Evolutionary conservation across 805 yeast genomes (phyloP), one percentile per base, ranked within the genome.

Genomic region (Ogataea trehalophila): DNA sequence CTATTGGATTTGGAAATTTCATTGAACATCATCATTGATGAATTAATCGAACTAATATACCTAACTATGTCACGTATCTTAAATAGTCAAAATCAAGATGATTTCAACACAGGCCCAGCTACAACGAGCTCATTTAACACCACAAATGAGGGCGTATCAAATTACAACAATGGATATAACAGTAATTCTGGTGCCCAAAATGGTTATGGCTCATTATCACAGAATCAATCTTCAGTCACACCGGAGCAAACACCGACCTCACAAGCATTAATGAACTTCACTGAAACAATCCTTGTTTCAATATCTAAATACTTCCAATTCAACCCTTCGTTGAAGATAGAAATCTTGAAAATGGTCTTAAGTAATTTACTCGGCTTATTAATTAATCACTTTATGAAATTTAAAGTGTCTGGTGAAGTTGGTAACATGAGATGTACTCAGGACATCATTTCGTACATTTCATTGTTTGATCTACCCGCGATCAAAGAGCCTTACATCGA

Each of bases 401-500:
- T 80, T 61, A 80, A 79, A 37, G 87, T 91, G 53, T 26, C 31
- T 26, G 86, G 80, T 56, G 81, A 89, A 1, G 79, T 82, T 6
- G 98, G 97, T 45, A 96, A 96, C 31, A 74, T 84, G 50, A 79
- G 85, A 14, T 76, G 88, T 14, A 87, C 95, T 0, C 86, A 84
- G 57, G 97, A 91, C 66, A 81, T 87, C 7, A 85, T 86, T 36
- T 78, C 86, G 41, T 87, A 84, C 59, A 92, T 88, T 7, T 59
- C 65, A 11, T 47, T 60, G 5, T 60, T 64, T 33, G 63, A 59
- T 26, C 11, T 26, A 26, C 31, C 31, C 9, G 31, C 31, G 13
- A 26, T 26, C 13, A 26, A 26, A 9, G 31, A 26, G 13, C 31
- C 31, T 26, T 26, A 26, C 11, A 11, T 9, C 11, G 31, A 26